phyloP scores from a whole-genome alignment of 2,329 filamentous ascomycete species.

The Aspergillus pseudoterreus region DNA sequence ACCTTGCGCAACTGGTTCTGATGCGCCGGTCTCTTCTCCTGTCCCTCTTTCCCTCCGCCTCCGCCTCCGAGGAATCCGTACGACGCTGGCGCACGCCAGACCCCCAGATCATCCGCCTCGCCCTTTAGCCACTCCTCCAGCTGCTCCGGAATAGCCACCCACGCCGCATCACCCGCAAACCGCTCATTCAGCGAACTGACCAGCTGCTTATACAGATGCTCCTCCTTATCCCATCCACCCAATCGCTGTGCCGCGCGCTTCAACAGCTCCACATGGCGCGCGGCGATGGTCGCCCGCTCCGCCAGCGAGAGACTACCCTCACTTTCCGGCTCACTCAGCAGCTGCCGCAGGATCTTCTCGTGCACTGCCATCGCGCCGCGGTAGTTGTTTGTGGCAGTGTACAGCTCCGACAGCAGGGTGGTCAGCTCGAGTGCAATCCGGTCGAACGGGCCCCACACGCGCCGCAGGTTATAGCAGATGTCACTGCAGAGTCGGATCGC shows the following conservation, averaged over 20 bases:
- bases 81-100: neutral
- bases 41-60: neutral
- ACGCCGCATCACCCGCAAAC: neutral
- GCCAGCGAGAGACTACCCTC: neutral
- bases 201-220: neutral
- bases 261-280: neutral
- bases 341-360: constrained; percentile 1
- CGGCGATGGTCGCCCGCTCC: neutral
- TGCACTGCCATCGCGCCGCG: constrained; percentile 1
- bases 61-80: neutral
- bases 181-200: neutral
- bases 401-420: constrained; percentile 1
- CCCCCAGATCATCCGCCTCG: neutral
- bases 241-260: neutral
- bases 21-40: neutral
- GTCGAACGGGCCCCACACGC: constrained; percentile 3
- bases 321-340: neutral
- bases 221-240: constrained; percentile 1
- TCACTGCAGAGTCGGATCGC: neutral
- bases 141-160: neutral
- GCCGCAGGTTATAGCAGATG: constrained; percentile 3
- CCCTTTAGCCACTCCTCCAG: neutral
- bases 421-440: constrained; percentile 1
- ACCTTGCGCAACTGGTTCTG: constrained; percentile 4
- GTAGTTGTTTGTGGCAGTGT: neutral